A percentile compares a stretch with the other conserved stretches of the same genome.
Evolutionary conservation across 768 basidiomycete species (phyloP).

Genomic region (Phallus indusiatus): DNA sequence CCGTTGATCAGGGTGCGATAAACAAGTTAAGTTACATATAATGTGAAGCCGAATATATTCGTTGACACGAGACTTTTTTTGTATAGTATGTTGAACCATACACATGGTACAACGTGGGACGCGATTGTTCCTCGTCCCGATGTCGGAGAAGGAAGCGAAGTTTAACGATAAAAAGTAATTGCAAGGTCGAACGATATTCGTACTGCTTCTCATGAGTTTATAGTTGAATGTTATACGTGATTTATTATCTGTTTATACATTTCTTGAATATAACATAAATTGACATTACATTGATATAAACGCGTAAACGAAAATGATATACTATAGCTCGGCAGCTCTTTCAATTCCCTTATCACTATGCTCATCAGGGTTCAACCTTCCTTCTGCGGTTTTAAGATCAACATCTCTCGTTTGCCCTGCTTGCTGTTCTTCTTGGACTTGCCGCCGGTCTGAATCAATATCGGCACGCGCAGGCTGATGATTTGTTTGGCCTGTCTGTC

Average conservation of each 20-base stretch:
- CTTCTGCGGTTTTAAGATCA: neutral
- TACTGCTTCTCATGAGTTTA: no score
- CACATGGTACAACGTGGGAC: neutral
- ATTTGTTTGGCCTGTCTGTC: no score
- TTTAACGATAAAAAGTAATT: neutral
- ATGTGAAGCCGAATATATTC: neutral
- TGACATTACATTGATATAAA: no score
- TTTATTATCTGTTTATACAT: no score
- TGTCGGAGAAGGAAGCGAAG: neutral
- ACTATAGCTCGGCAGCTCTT: neutral
- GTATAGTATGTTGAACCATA: neutral
- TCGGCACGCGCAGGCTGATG: neutral
- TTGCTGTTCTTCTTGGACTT: neutral
- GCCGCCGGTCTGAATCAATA: neutral
- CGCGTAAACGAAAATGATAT: no score
- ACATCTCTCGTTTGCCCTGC: neutral
- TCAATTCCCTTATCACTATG: neutral
- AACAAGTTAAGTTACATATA: slow-evolving; percentile 7
- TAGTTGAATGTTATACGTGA: no score
- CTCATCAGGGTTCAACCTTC: neutral
- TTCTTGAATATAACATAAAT: no score
- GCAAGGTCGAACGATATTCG: neutral
- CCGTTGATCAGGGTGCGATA: slow-evolving; percentile 21
- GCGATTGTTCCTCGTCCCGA: neutral
- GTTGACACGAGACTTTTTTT: neutral